A percentile compares a stretch with the other conserved stretches of the same genome.
Evolutionary conservation across 2,329 filamentous ascomycete species (phyloP).

Genomic region (Sporothrix pallida): DNA sequence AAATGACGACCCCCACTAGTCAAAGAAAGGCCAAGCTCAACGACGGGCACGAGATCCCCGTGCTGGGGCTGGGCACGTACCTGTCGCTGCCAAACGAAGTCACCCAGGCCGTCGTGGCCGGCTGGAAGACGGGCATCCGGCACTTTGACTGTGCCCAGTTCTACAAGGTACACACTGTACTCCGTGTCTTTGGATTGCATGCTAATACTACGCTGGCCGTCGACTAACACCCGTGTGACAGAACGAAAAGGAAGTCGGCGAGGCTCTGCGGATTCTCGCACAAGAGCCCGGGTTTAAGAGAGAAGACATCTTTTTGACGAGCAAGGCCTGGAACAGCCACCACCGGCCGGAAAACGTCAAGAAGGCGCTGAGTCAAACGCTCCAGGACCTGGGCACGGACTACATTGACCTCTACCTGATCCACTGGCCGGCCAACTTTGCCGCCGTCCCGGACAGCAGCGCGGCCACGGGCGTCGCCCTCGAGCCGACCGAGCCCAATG

Average conservation of each 20-base stretch:
- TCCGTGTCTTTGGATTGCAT: too few relatives aligned
- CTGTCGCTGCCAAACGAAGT: slow-evolving; percentile 16
- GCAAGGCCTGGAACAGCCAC: slow-evolving; percentile 16
- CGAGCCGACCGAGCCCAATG: background rate
- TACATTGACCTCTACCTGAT: slow-evolving; percentile 18
- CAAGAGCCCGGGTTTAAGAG: slow-evolving; percentile 4
- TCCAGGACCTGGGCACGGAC: slow-evolving; percentile 11
- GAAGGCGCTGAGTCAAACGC: background rate
- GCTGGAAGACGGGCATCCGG: slow-evolving; percentile 2
- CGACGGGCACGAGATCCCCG: background rate
- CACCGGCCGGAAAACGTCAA: slow-evolving; percentile 6
- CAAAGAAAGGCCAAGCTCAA: slow-evolving; percentile 11
- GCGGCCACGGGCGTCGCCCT: slow-evolving; percentile 2
- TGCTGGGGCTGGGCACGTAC: slow-evolving; percentile 14
- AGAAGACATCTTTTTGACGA: background rate
- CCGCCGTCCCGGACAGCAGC: background rate
- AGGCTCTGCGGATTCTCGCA: background rate
- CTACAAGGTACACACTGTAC: background rate
- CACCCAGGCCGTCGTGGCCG: background rate
- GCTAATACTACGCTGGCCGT: background rate
- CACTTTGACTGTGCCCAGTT: slow-evolving; percentile 19
- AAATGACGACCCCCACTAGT: background rate
- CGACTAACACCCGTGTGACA: background rate
- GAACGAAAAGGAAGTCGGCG: slow-evolving; percentile 16
- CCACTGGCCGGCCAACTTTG: slow-evolving; percentile 20